Conservation (phyloP, 305 asterid genomes). For the Fraxinus floribunda region DNA sequence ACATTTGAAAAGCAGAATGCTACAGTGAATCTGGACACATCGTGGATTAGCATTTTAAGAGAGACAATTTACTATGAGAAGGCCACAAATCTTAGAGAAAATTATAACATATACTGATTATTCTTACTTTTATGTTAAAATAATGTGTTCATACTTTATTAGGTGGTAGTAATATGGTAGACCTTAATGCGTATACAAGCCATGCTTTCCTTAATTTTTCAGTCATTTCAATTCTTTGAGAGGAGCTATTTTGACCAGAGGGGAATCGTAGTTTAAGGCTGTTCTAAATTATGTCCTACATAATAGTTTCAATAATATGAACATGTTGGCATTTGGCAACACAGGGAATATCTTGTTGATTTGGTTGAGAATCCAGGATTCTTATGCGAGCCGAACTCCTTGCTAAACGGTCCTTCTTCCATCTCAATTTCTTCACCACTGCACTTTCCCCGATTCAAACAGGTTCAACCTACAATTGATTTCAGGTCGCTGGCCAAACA, state of each 20-base stretch:
- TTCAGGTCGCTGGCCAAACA: slow-evolving; percentile 87
- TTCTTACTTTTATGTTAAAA: neutral
- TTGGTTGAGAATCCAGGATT: slow-evolving; percentile 87
- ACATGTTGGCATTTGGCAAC: slow-evolving; percentile 29
- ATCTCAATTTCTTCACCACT: slow-evolving; percentile 92
- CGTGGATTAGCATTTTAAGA: neutral
- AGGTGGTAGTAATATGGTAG: neutral
- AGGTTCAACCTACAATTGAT: slow-evolving; percentile 65
- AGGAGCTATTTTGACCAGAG: slow-evolving; percentile 13
- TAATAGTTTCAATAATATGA: slow-evolving; percentile 24
- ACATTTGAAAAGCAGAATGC: slow-evolving; percentile 11
- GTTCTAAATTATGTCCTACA: neutral
- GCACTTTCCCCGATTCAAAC: slow-evolving; percentile 84
- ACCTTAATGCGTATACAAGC: slow-evolving; percentile 2
- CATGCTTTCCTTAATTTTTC: slow-evolving; percentile 15
- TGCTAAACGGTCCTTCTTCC: slow-evolving; percentile 90
- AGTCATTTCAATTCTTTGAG: slow-evolving; percentile 2
- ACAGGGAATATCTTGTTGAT: slow-evolving; percentile 91
- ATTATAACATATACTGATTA: neutral
- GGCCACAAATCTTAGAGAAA: neutral
- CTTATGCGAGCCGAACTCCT: slow-evolving; percentile 84
- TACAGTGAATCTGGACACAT: neutral
- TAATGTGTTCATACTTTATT: slow-evolving; percentile 8
- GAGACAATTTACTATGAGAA: neutral
- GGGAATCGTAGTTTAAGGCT: neutral